Base-by-base conservation (phyloP, 2,329 filamentous ascomycete species). In the Pseudocercospora pini-densiflorae region DNA sequence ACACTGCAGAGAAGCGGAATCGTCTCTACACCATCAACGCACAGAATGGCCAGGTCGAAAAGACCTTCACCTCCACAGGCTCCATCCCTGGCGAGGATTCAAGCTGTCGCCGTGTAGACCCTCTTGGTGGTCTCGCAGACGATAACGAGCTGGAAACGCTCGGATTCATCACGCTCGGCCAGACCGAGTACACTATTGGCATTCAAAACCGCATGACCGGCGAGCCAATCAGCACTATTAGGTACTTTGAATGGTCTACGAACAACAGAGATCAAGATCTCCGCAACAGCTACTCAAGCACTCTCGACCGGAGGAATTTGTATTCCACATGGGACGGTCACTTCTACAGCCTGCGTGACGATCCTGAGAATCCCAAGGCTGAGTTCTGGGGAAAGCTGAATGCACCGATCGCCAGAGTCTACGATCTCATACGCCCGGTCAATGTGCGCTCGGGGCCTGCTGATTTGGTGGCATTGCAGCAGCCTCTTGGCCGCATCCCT, bases 211-310 rank as follows among this genome's bases (percentile, higher is more conserved):
- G 86, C 53, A 87, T 91, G 71, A 89, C 88, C 3, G 90, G 90
- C 1, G 87, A 90, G 66, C 87, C 88, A 7, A 90, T 99, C 68
- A 97, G 93, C 74, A 97, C 92, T 0, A 87, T 99, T 72, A 94
- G 89, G 71, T 99, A 96, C 76, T 91, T 93, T 10, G 95, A 99
- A 78, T 99, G 95, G 95, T 90, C 89, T 0, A 92, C 94, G 14
- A 99, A 99, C 79, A 96, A 91, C 66, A 92, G 90, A 67, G 94
- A 99, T 78, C 88, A 88, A 69, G 95, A 99, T 77, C 87, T 99
- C 6, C 89, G 93, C 73, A 87, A 87, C 59, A 93, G 98, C 76
- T 95, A 98, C 75, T 87, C 86, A 10, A 59, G 58, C n/a, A 93
- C 93, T 0, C 90, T 94, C 76, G 94, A 98, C 77, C 89, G 92